Base-by-base conservation (phyloP, 257 asterid genomes). In the Nicotiana tomentosiformis region DNA sequence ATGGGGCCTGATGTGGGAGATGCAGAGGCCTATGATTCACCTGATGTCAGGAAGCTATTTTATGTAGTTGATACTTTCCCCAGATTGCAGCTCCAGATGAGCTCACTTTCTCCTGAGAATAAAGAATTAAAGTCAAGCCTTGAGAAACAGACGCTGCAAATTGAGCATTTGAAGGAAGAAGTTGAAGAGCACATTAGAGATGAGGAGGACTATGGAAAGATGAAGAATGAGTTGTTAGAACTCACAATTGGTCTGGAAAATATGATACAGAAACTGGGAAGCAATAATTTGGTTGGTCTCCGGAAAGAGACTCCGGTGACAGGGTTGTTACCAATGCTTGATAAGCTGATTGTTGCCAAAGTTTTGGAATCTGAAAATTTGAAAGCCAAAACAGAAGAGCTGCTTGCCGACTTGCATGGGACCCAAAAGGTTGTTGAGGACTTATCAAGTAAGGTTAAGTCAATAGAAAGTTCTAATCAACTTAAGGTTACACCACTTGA, bases 371-470 rank as follows among this genome's bases (percentile, higher is more conserved):
- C 97, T 16, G 94, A 90, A 87, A 88, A 72, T 83, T 88, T 90
- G 82, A 92, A 90, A 87, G 86, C 91, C 32, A 88, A 89, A 88
- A 88, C 81, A 80, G 96, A 91, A 86, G 98, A 93, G 82, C 96
- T 96, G 81, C 89, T 89, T 58, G 84, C 90, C 89, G 88, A 92
- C 84, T 89, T 96, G 88, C 89, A 87, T 65, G 93, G 85, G 87
- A 87, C 90, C 78, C 91, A 91, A 81, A 93, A 86, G 86, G 88
- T 85, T 84, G 92, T 88, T 66, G 96, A 90, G 81, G 94, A 93
- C 81, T 88, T 94, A 84, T 96, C 96, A 20, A 88, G 89, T 89
- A 92, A 93, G 88, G 91, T 90, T 80, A 91, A 89, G 86, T 84
- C 88, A 77, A 93, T 91, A n/a, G 98, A 94, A 90, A 91, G 82